A percentile compares a stretch with the other conserved stretches of the same genome.
phyloP scores from a whole-genome alignment of 2,329 filamentous ascomycete species.

The Tolypocladium nubicola region DNA sequence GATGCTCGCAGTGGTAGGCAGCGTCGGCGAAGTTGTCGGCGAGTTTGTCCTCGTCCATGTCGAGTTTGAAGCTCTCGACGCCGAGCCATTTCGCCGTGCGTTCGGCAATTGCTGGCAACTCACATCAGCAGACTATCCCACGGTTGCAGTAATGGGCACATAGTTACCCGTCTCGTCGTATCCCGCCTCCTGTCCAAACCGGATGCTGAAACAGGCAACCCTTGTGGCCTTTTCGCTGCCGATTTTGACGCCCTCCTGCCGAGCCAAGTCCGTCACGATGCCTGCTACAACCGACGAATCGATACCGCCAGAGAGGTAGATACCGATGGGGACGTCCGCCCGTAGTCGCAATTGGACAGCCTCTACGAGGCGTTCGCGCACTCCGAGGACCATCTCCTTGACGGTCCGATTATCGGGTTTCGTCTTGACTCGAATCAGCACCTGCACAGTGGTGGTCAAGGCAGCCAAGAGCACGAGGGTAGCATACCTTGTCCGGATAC shows the following conservation, averaged over 20 bases:
- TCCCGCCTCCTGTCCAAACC: constrained; percentile 28
- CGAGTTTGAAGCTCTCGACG: constrained; percentile 13
- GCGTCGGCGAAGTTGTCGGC: constrained; percentile 19
- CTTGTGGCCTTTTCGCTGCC: constrained; percentile 26
- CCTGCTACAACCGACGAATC: constrained; percentile 47
- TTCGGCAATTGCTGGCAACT: constrained; percentile 22
- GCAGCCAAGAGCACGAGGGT: background rate
- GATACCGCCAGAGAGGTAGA: constrained; percentile 47
- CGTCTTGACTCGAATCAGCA: constrained; percentile 10
- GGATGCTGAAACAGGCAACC: constrained; percentile 32
- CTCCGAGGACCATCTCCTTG: constrained; percentile 38
- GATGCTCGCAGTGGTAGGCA: constrained; percentile 20
- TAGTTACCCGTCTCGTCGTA: background rate
- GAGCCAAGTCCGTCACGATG: constrained; percentile 41
- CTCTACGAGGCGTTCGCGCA: constrained; percentile 38
- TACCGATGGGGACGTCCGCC: constrained; percentile 46
- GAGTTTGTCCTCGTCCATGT: constrained; percentile 16
- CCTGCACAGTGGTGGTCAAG: too few species aligned
- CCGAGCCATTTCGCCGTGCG: constrained; percentile 22
- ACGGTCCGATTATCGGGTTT: constrained; percentile 30
- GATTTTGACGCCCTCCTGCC: constrained; percentile 32
- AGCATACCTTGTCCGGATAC: constrained; percentile 38
- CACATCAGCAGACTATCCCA: background rate
- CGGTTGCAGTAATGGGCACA: background rate
- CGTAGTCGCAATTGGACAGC: constrained; percentile 40